These are phyloP conservation scores for Capsicum rhomboideum DNA, from an alignment of 257 asterid species.

Conservation along the genomic window DNA sequence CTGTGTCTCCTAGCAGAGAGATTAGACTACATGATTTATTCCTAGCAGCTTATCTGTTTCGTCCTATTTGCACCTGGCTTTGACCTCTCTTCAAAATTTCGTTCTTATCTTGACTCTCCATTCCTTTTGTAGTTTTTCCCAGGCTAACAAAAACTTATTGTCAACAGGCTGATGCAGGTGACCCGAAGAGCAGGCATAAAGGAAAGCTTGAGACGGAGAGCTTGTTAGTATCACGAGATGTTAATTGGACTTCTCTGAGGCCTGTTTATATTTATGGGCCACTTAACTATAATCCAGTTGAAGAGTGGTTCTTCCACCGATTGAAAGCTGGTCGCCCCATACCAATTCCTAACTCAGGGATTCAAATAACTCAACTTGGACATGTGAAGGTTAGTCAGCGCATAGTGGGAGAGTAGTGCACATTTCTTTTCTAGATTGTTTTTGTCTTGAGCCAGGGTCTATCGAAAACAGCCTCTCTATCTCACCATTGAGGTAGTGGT, in stretches of 20 bases:
- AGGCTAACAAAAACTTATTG: neutral
- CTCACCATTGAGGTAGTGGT: too few relatives aligned
- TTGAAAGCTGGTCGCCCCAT: conserved; percentile 95
- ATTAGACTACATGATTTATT: neutral
- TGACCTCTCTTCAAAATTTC: neutral
- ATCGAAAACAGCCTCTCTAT: too few relatives aligned
- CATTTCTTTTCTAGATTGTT: too few relatives aligned
- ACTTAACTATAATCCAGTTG: conserved; percentile 93
- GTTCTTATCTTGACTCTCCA: neutral
- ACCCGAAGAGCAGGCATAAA: conserved; percentile 97
- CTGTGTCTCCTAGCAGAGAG: neutral
- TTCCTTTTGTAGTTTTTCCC: neutral
- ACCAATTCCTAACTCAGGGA: conserved; percentile 84
- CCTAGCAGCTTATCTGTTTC: neutral
- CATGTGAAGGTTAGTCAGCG: conserved; percentile 70
- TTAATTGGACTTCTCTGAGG: conserved; percentile 88
- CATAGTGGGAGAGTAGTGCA: neutral
- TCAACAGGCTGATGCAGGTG: conserved; percentile 78
- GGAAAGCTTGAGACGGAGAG: conserved; percentile 98
- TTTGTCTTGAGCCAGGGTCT: too few relatives aligned
- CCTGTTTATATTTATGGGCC: conserved; percentile 98
- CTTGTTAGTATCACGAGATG: conserved; percentile 52
- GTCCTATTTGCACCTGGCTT: neutral
- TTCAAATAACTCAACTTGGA: conserved; percentile 92
- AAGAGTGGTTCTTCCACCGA: conserved; percentile 99